These are phyloP conservation scores for Austroboletus olivaceoglutinosus DNA, from an alignment of 1,284 basidiomycete species.

Conservation along the genomic window DNA sequence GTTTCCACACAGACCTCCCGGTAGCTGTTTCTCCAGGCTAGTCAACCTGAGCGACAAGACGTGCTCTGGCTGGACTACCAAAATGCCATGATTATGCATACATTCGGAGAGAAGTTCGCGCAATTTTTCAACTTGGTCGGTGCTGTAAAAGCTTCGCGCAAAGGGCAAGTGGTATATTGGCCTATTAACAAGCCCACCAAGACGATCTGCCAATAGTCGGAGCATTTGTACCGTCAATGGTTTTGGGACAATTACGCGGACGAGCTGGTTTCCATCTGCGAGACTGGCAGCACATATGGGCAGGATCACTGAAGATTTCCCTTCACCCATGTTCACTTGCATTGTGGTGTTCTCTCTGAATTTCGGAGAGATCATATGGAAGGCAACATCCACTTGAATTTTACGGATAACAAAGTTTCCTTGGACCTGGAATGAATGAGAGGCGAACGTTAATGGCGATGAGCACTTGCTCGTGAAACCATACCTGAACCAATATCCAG, in stretches of 20 bases:
- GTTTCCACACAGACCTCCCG: too few relatives aligned
- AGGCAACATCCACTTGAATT: constrained; percentile 41
- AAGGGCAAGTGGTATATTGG: constrained; percentile 50
- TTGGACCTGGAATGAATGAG: constrained; percentile 37
- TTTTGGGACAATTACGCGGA: constrained; percentile 49
- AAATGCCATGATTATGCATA: constrained; percentile 37
- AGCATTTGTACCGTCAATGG: constrained; percentile 47
- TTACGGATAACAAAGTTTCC: constrained; percentile 39
- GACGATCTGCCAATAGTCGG: constrained; percentile 41
- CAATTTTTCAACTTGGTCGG: not conserved
- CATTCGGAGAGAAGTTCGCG: constrained; percentile 37
- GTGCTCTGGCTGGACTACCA: constrained; percentile 51
- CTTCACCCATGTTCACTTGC: constrained; percentile 59
- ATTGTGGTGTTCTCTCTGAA: constrained; percentile 36
- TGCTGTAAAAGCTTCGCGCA: constrained; percentile 32
- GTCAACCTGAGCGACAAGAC: constrained; percentile 40
- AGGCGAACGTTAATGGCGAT: not conserved
- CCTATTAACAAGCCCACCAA: constrained; percentile 44
- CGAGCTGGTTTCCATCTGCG: constrained; percentile 42
- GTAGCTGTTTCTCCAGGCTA: constrained; percentile 20
- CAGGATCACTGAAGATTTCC: constrained; percentile 54
- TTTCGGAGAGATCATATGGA: constrained; percentile 46
- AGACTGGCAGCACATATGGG: constrained; percentile 43
- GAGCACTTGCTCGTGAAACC: not conserved
- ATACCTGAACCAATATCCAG: not conserved